Evolutionary conservation across 306 rosid genomes (phyloP), one percentile per base, ranked within the genome.

Genomic region (Carpinus fangiana): DNA sequence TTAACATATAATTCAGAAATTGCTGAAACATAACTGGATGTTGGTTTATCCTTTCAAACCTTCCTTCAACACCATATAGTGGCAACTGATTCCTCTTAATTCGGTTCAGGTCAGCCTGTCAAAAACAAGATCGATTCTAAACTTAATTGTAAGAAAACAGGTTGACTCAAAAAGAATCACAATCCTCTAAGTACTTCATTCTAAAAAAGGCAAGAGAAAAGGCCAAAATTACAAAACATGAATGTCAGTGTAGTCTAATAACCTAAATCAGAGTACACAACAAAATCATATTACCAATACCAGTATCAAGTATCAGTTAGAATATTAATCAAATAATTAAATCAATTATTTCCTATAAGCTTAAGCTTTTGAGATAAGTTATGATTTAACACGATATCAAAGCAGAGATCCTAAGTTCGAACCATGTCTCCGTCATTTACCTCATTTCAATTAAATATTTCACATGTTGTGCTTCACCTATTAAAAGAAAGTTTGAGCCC

Each of bases 11-110:
- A 87, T 67, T 62, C 54, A 55, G 73, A 56, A 65, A 81, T 60
- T 75, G 21, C 48, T 81, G 76, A 66, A 54, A 77, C 95, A 78
- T 92, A 87, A 92, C 98, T 91, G 98, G 97, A 83, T 95, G 98
- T 76, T 95, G 90, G 81, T 95, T 95, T 87, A 95, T 92, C 87
- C 98, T 92, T 83, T 92, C 93, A 80, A 91, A 91, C 86, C 91
- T 90, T 83, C 98, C 93, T 78, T 91, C 93, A 85, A 95, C 93
- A 52, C 90, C 93, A 83, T 86, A 95, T 26, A 91, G 85, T 60
- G 98, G 93, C 83, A 87, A 69, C 79, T 95, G 98, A 36, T 84
- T 88, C 90, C 97, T 87, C 81, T 81, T 87, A 26, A 88, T 73
- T 73, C 91, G 85, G 77, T 90, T 95, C 79, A 72, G 78, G 78